These are phyloP conservation scores for Nitzschia sp. DNA, from an alignment of 108 stramenopile genomes.

Conservation along the genomic window DNA sequence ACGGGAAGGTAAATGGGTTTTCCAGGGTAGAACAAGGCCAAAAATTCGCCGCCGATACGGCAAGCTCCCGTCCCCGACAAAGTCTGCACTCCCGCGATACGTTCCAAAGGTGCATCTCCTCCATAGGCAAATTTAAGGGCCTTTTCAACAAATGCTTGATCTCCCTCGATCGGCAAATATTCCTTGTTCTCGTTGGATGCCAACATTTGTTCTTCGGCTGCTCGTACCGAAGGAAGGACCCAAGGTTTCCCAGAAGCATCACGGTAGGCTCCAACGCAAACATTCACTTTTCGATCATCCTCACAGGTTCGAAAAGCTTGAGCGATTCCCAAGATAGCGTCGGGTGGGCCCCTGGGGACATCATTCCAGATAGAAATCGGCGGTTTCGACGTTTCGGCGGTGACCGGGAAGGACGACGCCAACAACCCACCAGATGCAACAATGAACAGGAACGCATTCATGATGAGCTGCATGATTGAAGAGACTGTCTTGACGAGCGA, in stretches of 20 bases:
- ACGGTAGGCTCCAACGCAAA: slow-evolving; percentile 96
- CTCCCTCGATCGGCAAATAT: slow-evolving; percentile 94
- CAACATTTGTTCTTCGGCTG: slow-evolving; percentile 85
- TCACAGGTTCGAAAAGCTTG: slow-evolving; percentile 92
- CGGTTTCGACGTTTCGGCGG: not conserved
- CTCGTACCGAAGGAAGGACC: slow-evolving; percentile 91
- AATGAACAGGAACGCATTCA: not conserved
- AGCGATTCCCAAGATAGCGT: slow-evolving; percentile 96
- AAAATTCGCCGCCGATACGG: slow-evolving; percentile 90
- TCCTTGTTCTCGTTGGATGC: slow-evolving; percentile 84
- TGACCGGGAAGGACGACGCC: slow-evolving; percentile 9
- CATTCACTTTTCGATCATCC: slow-evolving; percentile 85
- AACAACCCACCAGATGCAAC: not conserved
- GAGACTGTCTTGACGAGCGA: too few relatives aligned
- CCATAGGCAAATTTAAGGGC: slow-evolving; percentile 95
- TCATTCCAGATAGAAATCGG: slow-evolving; percentile 24
- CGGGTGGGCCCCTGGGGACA: slow-evolving; percentile 91
- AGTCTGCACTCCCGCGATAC: slow-evolving; percentile 89
- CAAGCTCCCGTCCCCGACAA: slow-evolving; percentile 97
- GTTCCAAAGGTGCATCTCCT: slow-evolving; percentile 58
- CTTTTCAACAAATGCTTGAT: slow-evolving; percentile 75
- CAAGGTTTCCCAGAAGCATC: slow-evolving; percentile 89
- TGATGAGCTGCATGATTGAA: too few relatives aligned
- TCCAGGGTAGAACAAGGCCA: slow-evolving; percentile 64
- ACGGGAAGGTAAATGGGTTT: slow-evolving; percentile 88